Evolutionary conservation across 106 monocot genomes (phyloP).

Genomic region (Platanthera zijinensis): DNA sequence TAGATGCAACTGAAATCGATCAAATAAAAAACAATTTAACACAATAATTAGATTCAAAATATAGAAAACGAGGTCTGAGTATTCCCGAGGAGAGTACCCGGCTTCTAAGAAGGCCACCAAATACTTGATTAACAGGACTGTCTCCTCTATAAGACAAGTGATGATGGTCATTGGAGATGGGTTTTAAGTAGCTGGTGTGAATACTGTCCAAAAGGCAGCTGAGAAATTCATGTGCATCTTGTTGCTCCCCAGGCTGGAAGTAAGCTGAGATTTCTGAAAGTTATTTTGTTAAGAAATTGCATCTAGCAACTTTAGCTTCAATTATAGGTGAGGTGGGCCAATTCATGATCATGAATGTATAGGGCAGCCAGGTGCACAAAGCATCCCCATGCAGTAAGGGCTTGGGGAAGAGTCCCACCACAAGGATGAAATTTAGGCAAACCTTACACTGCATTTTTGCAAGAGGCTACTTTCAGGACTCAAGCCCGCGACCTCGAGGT

Average conservation of each 20-base stretch:
- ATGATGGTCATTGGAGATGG: not conserved
- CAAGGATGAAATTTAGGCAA: too few species aligned
- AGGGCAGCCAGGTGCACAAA: not conserved
- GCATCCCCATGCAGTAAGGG: too few species aligned
- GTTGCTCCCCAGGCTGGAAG: slow-evolving; percentile 41
- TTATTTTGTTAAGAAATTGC: slow-evolving; percentile 33
- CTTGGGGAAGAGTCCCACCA: too few species aligned
- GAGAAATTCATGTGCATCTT: slow-evolving; percentile 90
- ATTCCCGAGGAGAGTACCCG: slow-evolving; percentile 23
- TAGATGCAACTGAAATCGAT: slow-evolving; percentile 31
- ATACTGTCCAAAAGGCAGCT: slow-evolving; percentile 49
- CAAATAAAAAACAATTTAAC: not conserved
- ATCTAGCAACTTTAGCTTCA: slow-evolving; percentile 1
- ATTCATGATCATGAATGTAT: not conserved
- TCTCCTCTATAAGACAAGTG: slow-evolving; percentile 14
- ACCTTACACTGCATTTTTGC: too few species aligned
- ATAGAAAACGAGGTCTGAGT: not conserved
- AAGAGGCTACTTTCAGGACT: too few species aligned
- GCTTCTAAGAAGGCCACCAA: slow-evolving; percentile 62
- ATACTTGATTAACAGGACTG: slow-evolving; percentile 53
- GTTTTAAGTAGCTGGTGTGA: slow-evolving; percentile 26
- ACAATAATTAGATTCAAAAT: not conserved
- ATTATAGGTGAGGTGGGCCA: not conserved
- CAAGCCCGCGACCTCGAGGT: too few species aligned
- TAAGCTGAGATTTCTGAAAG: slow-evolving; percentile 63